Evolutionary conservation across 305 asterid species (phyloP), one percentile per base, ranked within the genome.

Genomic region (Fraxinus sp.): DNA sequence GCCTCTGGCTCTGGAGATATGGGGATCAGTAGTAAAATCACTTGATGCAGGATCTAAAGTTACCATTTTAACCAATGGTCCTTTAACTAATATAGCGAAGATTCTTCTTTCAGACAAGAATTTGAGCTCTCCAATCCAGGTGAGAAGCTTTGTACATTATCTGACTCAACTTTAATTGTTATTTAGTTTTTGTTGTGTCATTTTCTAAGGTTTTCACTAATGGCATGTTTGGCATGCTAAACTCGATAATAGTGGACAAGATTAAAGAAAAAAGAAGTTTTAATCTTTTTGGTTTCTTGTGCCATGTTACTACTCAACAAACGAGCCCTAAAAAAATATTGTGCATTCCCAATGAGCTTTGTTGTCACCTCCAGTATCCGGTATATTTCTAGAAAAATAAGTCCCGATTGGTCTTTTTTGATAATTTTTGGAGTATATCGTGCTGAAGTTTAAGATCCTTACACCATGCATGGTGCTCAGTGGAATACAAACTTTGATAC

Each of bases 51-150:
- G 90, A 77, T 89, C 93, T 2, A 92, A 93, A 75, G 84, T 96
- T 75, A 90, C 94, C 59, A 80, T 96, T 83, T 86, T 94, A 83
- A 91, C 98, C 28, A 96, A 93, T 73, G 99, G 98, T 57, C 98
- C 99, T 5, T 86, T 96, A 89, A 96, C 98, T 78, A 94, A 89
- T 80, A 79, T 92, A 46, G 99, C 99, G 16, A 83, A 86, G 13
- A 90, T 91, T 77, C 82, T 95, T 84, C 92, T 87, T 79, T 86
- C 91, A 2, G 91, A 87, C 68, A 89, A 90, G 72, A 90, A 83
- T 33, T 10, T 49, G 55, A 89, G 88, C 76, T 87, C 89, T 64
- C 16, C 35, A 49, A 92, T 94, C 82, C 85, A 94, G 97, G 99
- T 93, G 57, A 80, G 90, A 77, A 75, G 59, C 77, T 43, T 66